Base-by-base conservation (phyloP, 1,284 basidiomycete genomes). In the Wallemia hederae region DNA sequence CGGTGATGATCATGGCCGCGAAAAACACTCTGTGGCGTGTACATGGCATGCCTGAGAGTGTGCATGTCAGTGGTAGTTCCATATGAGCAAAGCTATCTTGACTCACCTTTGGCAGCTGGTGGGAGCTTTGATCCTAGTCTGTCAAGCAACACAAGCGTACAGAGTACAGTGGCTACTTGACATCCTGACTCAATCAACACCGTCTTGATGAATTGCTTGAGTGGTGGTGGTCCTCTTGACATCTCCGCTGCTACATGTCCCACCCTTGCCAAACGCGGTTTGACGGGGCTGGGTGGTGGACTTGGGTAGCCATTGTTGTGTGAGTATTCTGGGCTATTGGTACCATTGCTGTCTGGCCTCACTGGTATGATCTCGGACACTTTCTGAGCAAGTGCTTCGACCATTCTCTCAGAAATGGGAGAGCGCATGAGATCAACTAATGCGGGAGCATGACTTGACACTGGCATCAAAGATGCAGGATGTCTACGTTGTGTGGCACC, bases 31-130 rank as follows among this genome's bases (percentile, higher is more conserved):
- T 26, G 56, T 58, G 56, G 17, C 56, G 56, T 7, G 56, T 58
- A 22, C 56, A 58, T 28, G 56, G 25, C 56, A 58, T 58, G 19
- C 56, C 56, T 58, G n/a, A n/a, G n/a, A n/a, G n/a, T n/a, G n/a
- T n/a, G n/a, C n/a, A n/a, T n/a, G n/a, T n/a, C n/a, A n/a, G n/a
- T n/a, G n/a, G n/a, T n/a, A n/a, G n/a, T n/a, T n/a, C n/a, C n/a
- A n/a, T n/a, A n/a, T n/a, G n/a, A n/a, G n/a, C n/a, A n/a, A n/a
- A n/a, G n/a, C n/a, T n/a, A n/a, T n/a, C n/a, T n/a, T n/a, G 17
- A 58, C 56, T 26, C 24, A 58, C 56, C 56, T 28, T 58, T 58
- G 25, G 56, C 56, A 58, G 56, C 27, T 28, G 27, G 25, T 9
- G 56, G 56, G 3, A 58, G 27, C 25, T 28, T 58, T 15, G 7